Evolutionary conservation across 176 grass and related monocot genomes (phyloP), one percentile per base, ranked within the genome.

Genomic region (Typha latifolia): DNA sequence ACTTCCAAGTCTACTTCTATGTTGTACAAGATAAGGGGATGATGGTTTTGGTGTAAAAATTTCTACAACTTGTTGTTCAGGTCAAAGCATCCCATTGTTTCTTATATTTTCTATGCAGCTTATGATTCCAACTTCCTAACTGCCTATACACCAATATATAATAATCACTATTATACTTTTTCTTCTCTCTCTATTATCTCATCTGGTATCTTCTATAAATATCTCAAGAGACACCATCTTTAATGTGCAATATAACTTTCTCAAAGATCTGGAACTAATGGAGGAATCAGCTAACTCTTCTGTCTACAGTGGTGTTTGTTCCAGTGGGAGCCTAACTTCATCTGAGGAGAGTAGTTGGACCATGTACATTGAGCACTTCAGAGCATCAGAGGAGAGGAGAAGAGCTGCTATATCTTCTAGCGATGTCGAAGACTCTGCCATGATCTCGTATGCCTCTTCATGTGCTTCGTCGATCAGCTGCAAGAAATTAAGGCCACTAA

Each of bases 271-370:
- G 47, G 43, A 61, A 49, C 12, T 32, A 62, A 96, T 99, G 94
- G 81, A 90, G 69, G 79, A 81, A 50, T 71, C 87, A 69, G 73
- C 72, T 51, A 62, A 81, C 24, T 79, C 75, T 56, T 84, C 89
- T 49, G 14, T 70, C 26, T 78, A 77, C 61, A 86, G 77, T 31
- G 73, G 50, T 49, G 72, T 85, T 55, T 13, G 10, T 12, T 18
- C 7, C 59, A 63, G 62, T 37, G 72, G 51, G 32, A 83, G 80
- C 67, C 75, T 66, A 21, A 24, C 66, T 66, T 77, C 77, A 5
- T 85, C 93, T 14, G 88, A 73, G 57, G 94, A 87, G 70, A 99
- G 86, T 31, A 74, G 83, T 50, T 99, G 94, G 94, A 93, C 94
- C 0, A 77, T 67, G 20, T 93, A 93, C 69, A 86, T 93, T 31